These are phyloP conservation scores for Bjerkandera adusta DNA, from an alignment of 1,284 basidiomycete genomes.

Conservation along the genomic window DNA sequence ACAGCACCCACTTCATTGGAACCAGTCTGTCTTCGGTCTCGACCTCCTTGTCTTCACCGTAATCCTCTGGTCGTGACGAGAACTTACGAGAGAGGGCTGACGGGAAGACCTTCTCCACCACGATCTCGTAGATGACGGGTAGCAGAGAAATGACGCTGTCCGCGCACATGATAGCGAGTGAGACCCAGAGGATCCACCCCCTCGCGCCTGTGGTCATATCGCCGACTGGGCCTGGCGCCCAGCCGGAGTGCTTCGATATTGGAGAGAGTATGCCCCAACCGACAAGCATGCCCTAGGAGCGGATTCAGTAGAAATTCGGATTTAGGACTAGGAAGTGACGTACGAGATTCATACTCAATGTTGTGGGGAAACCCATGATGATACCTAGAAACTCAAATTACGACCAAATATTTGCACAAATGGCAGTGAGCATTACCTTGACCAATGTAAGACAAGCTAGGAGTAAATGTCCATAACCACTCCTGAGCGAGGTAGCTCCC, in stretches of 20 bases:
- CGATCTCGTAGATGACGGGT: constrained; percentile 55
- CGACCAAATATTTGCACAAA: constrained; percentile 1
- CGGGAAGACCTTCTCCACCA: constrained; percentile 26
- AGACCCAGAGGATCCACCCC: constrained; percentile 94
- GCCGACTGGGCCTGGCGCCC: constrained; percentile 88
- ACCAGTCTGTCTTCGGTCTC: constrained; percentile 84
- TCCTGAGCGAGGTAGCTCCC: constrained; percentile 82
- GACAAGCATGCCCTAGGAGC: constrained; percentile 81
- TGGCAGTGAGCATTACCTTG: constrained; percentile 54
- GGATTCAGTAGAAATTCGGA: neutral
- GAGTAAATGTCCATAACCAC: constrained; percentile 96
- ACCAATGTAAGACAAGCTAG: constrained; percentile 88
- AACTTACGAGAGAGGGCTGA: constrained; percentile 5
- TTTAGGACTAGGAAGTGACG: constrained; percentile 16
- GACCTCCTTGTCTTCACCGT: constrained; percentile 58
- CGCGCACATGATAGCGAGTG: constrained; percentile 92
- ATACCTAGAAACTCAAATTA: constrained; percentile 55
- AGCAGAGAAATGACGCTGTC: constrained; percentile 86
- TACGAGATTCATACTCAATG: constrained; percentile 89
- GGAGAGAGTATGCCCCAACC: constrained; percentile 94
- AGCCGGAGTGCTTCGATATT: constrained; percentile 75
- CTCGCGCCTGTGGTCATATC: constrained; percentile 84
- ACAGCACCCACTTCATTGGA: constrained; percentile 74
- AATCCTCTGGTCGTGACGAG: neutral
- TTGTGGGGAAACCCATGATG: constrained; percentile 97